Percentiles rank a stretch among this genome's conserved stretches.
Conservation (phyloP, 345 rosid species). For the Eucalyptus decipiens region DNA sequence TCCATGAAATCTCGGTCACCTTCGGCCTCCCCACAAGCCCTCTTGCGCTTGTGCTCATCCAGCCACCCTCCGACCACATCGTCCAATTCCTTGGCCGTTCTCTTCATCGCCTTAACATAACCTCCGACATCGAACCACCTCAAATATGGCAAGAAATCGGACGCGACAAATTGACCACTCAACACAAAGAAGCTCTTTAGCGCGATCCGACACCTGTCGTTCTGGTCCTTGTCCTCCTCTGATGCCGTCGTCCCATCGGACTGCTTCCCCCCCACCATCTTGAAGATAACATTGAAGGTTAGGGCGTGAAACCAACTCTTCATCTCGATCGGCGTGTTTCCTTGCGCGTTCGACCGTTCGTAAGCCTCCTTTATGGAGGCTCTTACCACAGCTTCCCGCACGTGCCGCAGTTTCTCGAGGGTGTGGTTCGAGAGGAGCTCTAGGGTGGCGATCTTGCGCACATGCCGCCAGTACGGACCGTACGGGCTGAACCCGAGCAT, state of each 20-base stretch:
- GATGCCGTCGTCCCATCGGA: background rate
- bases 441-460: slow-evolving; percentile 47
- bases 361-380: slow-evolving; percentile 21
- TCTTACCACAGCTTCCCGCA: slow-evolving; percentile 16
- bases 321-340: slow-evolving; percentile 8
- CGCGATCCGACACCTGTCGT: slow-evolving; percentile 19
- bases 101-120: slow-evolving; percentile 49
- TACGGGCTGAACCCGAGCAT: slow-evolving; percentile 57
- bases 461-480: slow-evolving; percentile 50
- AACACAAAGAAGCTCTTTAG: slow-evolving; percentile 25
- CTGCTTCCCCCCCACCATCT: slow-evolving; percentile 6
- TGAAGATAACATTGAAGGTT: slow-evolving; percentile 3
- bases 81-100: slow-evolving; percentile 34
- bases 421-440: slow-evolving; percentile 53
- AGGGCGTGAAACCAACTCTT: slow-evolving; percentile 13
- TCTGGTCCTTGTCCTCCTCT: slow-evolving; percentile 6
- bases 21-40: background rate
- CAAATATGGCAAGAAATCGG: slow-evolving; percentile 47
- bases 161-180: slow-evolving; percentile 30
- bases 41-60: slow-evolving; percentile 22
- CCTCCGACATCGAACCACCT: slow-evolving; percentile 52
- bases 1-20: slow-evolving; percentile 33
- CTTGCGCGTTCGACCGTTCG: slow-evolving; percentile 2
- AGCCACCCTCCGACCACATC: slow-evolving; percentile 22
- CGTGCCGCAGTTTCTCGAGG: slow-evolving; percentile 35